phyloP scores from a whole-genome alignment of 2,329 filamentous ascomycete genomes.

The Hypoxylon sp. region DNA sequence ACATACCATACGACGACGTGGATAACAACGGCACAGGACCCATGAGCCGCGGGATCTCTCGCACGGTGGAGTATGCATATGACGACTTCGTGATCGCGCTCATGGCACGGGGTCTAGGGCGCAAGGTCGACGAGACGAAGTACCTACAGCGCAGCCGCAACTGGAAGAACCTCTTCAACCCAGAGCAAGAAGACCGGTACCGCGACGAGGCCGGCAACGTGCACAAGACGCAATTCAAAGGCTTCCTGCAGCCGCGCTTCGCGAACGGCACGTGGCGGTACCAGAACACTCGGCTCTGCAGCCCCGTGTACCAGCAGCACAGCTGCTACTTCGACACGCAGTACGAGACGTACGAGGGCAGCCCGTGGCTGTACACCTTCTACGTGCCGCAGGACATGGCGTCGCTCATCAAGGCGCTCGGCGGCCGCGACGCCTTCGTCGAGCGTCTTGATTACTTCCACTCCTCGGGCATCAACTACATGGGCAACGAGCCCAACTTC shows the following conservation, averaged over 20 bases:
- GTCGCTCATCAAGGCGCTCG: conserved; percentile 61
- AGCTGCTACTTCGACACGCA: conserved; percentile 64
- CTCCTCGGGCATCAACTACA: conserved; percentile 75
- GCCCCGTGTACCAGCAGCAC: conserved; percentile 64
- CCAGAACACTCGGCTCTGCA: conserved; percentile 76
- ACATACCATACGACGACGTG: conserved; percentile 78
- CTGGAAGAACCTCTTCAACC: conserved; percentile 77
- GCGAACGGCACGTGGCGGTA: conserved; percentile 76
- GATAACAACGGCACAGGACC: conserved; percentile 75
- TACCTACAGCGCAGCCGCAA: conserved; percentile 75
- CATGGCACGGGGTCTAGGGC: conserved; percentile 72
- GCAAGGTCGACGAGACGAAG: conserved; percentile 67
- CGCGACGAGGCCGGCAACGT: conserved; percentile 37
- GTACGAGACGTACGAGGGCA: conserved; percentile 61
- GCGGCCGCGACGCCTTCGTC: conserved; percentile 70
- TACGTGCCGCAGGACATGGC: conserved; percentile 70
- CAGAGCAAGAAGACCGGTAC: conserved; percentile 57
- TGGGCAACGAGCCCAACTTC: conserved; percentile 75
- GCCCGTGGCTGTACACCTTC: conserved; percentile 78
- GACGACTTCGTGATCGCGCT: conserved; percentile 80
- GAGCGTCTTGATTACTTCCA: conserved; percentile 76
- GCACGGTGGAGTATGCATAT: conserved; percentile 86
- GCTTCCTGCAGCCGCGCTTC: conserved; percentile 79
- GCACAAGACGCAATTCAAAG: conserved; percentile 69
- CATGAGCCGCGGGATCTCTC: conserved; percentile 77